Evolutionary conservation across 2,329 filamentous ascomycete species (phyloP).

Genomic region (Gaeumannomyces tritici): DNA sequence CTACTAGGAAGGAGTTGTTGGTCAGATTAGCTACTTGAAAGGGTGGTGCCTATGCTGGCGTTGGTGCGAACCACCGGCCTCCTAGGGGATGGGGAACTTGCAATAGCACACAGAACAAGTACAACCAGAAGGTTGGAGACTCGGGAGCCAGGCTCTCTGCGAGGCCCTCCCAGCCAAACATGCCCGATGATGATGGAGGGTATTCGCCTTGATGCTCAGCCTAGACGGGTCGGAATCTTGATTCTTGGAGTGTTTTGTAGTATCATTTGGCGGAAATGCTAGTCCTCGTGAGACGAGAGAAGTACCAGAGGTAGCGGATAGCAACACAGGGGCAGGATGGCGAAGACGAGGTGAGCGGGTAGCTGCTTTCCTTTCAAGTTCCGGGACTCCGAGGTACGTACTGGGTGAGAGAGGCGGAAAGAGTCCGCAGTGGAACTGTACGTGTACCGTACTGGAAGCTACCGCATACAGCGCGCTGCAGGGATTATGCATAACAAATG

Average conservation of each 20-base stretch:
- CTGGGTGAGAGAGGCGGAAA: neutral
- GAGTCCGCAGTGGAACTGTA: too few species aligned
- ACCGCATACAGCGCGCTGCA: too few species aligned
- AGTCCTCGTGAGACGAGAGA: too few species aligned
- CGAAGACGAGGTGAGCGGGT: neutral
- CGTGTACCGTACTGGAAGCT: too few species aligned
- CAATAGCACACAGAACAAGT: slow-evolving; percentile 32
- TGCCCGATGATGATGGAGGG: neutral
- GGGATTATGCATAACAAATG: too few species aligned
- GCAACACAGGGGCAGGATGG: too few species aligned
- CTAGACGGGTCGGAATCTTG: neutral
- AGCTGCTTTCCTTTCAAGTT: too few species aligned
- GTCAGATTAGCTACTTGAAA: neutral
- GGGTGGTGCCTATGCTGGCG: too few species aligned
- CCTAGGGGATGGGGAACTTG: slow-evolving; percentile 20
- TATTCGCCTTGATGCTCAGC: too few species aligned
- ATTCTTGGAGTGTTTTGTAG: neutral
- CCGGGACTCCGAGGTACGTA: too few species aligned
- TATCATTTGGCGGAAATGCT: neutral
- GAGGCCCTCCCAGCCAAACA: neutral
- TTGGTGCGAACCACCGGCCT: too few species aligned
- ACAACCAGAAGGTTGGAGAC: slow-evolving; percentile 37
- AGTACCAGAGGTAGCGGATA: too few species aligned
- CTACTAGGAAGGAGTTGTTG: slow-evolving; percentile 30
- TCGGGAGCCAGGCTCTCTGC: slow-evolving; percentile 18